Conservation (phyloP, 2,329 filamentous ascomycete species). For the Colletotrichum godetiae region DNA sequence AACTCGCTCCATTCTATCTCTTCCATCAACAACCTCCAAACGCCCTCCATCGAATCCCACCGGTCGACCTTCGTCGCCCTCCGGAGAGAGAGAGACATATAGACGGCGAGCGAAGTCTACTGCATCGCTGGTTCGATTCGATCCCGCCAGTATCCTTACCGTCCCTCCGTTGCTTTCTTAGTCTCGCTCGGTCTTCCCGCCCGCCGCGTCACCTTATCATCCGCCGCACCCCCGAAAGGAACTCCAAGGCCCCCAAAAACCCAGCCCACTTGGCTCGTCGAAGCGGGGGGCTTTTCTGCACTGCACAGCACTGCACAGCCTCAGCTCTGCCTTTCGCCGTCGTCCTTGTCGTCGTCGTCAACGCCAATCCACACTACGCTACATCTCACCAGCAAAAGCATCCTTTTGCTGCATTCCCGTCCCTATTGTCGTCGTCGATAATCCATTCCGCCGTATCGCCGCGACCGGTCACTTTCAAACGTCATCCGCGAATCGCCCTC, state of each 20-base stretch:
- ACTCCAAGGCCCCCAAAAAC: conserved; percentile 33
- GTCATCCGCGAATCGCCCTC: conserved; percentile 1
- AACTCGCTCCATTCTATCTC: conserved; percentile 25
- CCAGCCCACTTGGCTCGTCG: conserved; percentile 37
- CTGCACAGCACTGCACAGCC: conserved; percentile 36
- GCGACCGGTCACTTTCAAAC: conserved; percentile 21
- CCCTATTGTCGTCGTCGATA: background rate
- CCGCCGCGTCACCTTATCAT: conserved; percentile 38
- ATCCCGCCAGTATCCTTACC: conserved; percentile 13
- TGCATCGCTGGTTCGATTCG: conserved; percentile 25
- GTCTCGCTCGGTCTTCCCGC: conserved; percentile 30
- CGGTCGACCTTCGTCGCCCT: conserved; percentile 8
- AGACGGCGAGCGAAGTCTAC: background rate
- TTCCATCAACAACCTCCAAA: conserved; percentile 22
- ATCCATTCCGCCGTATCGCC: conserved; percentile 4
- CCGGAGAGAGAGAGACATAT: background rate
- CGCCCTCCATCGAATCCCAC: conserved; percentile 4
- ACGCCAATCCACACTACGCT: conserved; percentile 26
- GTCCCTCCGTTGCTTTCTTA: conserved; percentile 1
- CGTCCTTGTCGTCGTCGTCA: conserved; percentile 35
- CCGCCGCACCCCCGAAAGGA: conserved; percentile 21
- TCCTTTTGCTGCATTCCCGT: conserved; percentile 16
- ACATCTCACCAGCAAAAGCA: conserved; percentile 18
- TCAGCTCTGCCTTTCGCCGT: conserved; percentile 35
- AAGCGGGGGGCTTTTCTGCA: conserved; percentile 37